phyloP scores from a whole-genome alignment of 2,329 filamentous ascomycete species.

The Alternaria dauci region DNA sequence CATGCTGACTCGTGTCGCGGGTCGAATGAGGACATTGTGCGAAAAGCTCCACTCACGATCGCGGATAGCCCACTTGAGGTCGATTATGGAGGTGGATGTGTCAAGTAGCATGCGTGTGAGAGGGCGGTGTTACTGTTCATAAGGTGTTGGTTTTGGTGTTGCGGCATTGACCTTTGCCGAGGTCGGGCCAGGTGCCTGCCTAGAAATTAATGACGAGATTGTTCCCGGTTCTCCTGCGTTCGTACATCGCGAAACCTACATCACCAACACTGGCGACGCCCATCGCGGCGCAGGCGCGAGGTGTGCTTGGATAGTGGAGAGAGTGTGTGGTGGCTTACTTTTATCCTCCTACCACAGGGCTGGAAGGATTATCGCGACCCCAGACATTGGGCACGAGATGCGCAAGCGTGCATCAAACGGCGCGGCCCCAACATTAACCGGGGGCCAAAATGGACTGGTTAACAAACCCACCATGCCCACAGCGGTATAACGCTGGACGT shows the following conservation, averaged over 20 bases:
- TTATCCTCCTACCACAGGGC: conserved; percentile 1
- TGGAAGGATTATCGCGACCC: neutral
- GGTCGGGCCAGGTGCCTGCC: neutral
- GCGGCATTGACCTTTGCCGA: neutral
- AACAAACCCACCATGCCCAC: neutral
- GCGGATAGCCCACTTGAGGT: neutral
- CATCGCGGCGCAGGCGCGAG: neutral
- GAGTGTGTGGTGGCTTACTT: neutral
- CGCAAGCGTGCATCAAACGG: neutral
- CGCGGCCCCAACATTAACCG: conserved; percentile 1
- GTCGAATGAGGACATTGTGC: neutral
- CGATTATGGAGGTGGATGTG: neutral
- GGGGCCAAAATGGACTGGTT: neutral
- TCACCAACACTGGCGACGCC: neutral
- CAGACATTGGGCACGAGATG: conserved; percentile 1
- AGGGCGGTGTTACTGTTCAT: neutral
- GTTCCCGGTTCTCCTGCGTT: conserved; percentile 2
- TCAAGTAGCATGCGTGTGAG: neutral
- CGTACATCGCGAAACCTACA: neutral
- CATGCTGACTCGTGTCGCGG: neutral
- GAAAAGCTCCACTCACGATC: neutral
- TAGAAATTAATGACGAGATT: neutral
- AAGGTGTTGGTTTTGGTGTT: neutral
- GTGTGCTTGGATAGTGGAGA: neutral
- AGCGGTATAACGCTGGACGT: neutral